Conservation (phyloP, 768 basidiomycete genomes). For the Porpolomopsis calyptriformis region DNA sequence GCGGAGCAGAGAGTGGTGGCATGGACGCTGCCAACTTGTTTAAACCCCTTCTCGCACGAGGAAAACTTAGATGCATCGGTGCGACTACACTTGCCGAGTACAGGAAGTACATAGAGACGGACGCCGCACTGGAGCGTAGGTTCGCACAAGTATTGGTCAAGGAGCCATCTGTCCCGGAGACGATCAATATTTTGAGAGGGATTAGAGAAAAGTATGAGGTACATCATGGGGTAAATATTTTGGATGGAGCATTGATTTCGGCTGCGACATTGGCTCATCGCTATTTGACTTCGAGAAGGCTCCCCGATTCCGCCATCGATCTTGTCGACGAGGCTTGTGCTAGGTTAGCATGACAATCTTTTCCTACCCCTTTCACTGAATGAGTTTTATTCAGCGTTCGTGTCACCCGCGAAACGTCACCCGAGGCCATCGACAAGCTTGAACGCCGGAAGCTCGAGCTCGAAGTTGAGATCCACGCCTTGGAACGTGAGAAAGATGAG, state of each 20-base stretch:
- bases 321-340: slow-evolving; percentile 88
- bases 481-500: slow-evolving; percentile 84
- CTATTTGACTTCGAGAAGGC: slow-evolving; percentile 71
- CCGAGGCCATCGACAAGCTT: slow-evolving; percentile 86
- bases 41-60: slow-evolving; percentile 85
- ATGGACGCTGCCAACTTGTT: slow-evolving; percentile 93
- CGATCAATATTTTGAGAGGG: slow-evolving; percentile 88
- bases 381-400: slow-evolving; percentile 47
- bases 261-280: slow-evolving; percentile 90
- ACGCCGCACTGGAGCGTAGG: slow-evolving; percentile 81
- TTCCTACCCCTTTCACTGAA: not conserved
- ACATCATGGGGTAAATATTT: slow-evolving; percentile 81
- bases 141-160: slow-evolving; percentile 92
- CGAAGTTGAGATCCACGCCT: slow-evolving; percentile 89
- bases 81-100: slow-evolving; percentile 92
- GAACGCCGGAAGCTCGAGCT: slow-evolving; percentile 84
- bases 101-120: slow-evolving; percentile 86
- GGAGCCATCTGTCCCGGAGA: slow-evolving; percentile 80
- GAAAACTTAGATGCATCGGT: slow-evolving; percentile 67
- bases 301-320: slow-evolving; percentile 86
- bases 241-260: slow-evolving; percentile 77
- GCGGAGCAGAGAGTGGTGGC: slow-evolving; percentile 71
- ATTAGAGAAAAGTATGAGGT: slow-evolving; percentile 93
- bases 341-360: slow-evolving; percentile 37
- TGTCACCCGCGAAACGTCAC: slow-evolving; percentile 88